Base-by-base conservation (phyloP, 140 eudicot genomes). In the Oenanthe javanica region DNA sequence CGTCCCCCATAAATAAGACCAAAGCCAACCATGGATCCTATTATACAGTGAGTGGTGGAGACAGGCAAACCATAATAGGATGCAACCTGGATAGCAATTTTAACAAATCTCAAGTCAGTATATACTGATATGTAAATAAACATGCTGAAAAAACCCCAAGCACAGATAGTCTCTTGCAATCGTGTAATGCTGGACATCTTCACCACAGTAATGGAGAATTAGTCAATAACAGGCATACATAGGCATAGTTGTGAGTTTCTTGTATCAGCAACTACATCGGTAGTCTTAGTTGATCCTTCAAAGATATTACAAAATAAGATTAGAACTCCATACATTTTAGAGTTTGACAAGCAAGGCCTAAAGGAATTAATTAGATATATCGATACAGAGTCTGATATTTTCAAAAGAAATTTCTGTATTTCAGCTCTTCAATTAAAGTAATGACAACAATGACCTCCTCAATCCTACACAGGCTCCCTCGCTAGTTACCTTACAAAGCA, bases 41-140 rank as follows among this genome's bases (percentile, higher is more conserved):
- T 40, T 40, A 71, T 71, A 15, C 76, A 71, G 23, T 71, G 76
- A 11, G 99, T 95, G 16, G 99, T 95, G 15, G 98, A 95, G 71
- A 95, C 99, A 47, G 98, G 99, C 96, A 87, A 93, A 46, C 99
- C 99, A 50, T 88, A 95, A 80, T 80, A 95, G 21, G 99, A 92
- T 69, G 99, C 98, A 81, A 95, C 97, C 99, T 95, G 88, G 85
- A 42, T 13, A 80, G n/a, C 72, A 81, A 21, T 27, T 10, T 48
- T 46, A 36, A 2, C 13, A 77, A 14, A 46, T 19, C 3, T 4
- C 16, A 48, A 36, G 4, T 18, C 1, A 47, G 27, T 8, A 21
- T 11, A n/a, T 18, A 43, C 15, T 1, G 11, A 72, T 45, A 73
- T 72, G 8, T 1, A 72, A 71, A 42, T 13, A 40, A 71, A 38